phyloP scores from a whole-genome alignment of 1,139 yeast genomes.

The Candida glucosophila region DNA sequence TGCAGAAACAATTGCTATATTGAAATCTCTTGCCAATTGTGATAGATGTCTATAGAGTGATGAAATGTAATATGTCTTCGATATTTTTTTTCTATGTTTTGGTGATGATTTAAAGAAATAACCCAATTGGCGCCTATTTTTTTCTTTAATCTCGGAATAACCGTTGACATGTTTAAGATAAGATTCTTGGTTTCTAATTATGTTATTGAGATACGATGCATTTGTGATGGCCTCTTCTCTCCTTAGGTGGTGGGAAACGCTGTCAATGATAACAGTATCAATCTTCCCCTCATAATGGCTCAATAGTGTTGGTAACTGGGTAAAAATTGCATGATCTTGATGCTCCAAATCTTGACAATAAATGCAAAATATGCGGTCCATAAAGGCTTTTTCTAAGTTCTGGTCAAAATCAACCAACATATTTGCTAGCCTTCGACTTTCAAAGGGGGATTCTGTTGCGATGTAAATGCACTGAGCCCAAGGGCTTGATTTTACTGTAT shows the following conservation, averaged over 20 bases:
- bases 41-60: conserved; percentile 42
- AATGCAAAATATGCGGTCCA: conserved; percentile 48
- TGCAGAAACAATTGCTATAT: conserved; percentile 60
- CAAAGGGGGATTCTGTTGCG: conserved; percentile 68
- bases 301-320: conserved; percentile 58
- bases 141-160: conserved; percentile 13
- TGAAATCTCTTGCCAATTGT: conserved; percentile 36
- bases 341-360: conserved; percentile 62
- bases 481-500: too few species aligned
- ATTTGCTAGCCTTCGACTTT: conserved; percentile 49
- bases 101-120: conserved; percentile 18
- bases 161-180: conserved; percentile 9
- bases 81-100: conserved; percentile 20
- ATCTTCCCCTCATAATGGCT: conserved; percentile 29
- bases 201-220: conserved; percentile 16
- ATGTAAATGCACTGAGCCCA: conserved; percentile 57
- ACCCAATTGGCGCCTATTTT: conserved; percentile 21
- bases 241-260: conserved; percentile 79
- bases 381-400: conserved; percentile 21
- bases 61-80: conserved; percentile 35
- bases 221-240: conserved; percentile 45
- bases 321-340: conserved; percentile 65
- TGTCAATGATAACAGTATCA: conserved; percentile 61
- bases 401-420: conserved; percentile 16
- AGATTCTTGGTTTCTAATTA: conserved; percentile 15